A percentile compares a stretch with the other conserved stretches of the same genome.
Conservation (phyloP, 768 basidiomycete species). For the Lactarius sanguifluus region DNA sequence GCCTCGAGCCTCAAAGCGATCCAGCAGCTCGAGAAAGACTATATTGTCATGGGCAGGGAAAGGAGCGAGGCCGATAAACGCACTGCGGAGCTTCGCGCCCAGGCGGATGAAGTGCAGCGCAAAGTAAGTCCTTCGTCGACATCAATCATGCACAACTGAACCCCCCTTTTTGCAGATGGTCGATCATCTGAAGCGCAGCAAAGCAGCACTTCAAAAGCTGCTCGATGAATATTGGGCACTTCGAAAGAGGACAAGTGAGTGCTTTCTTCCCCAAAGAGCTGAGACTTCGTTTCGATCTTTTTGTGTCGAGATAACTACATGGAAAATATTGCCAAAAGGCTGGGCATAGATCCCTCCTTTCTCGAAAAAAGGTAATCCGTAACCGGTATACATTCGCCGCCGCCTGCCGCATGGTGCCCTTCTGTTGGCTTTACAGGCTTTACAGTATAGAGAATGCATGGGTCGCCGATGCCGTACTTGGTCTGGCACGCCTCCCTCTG, state of each 20-base stretch:
- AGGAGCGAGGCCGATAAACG: slow-evolving; percentile 77
- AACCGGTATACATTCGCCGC: neutral
- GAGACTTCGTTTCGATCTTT: neutral
- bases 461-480: neutral
- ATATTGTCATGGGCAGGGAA: slow-evolving; percentile 74
- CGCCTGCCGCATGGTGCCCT: neutral
- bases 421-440: neutral
- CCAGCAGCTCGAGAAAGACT: slow-evolving; percentile 73
- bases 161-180: slow-evolving; percentile 55
- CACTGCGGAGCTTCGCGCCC: slow-evolving; percentile 69
- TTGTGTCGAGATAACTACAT: slow-evolving; percentile 61
- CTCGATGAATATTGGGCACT: slow-evolving; percentile 82
- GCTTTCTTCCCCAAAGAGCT: neutral
- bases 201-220: slow-evolving; percentile 77
- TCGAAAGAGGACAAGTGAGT: slow-evolving; percentile 69
- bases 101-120: slow-evolving; percentile 65
- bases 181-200: slow-evolving; percentile 71
- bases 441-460: neutral
- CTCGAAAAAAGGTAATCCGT: neutral
- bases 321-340: slow-evolving; percentile 81
- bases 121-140: slow-evolving; percentile 44
- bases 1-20: slow-evolving; percentile 70
- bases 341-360: slow-evolving; percentile 51
- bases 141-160: neutral
- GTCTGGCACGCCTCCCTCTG: too few species aligned